Base-by-base conservation (phyloP, 2,329 filamentous ascomycete genomes). In the Pseudocercospora cruenta region DNA sequence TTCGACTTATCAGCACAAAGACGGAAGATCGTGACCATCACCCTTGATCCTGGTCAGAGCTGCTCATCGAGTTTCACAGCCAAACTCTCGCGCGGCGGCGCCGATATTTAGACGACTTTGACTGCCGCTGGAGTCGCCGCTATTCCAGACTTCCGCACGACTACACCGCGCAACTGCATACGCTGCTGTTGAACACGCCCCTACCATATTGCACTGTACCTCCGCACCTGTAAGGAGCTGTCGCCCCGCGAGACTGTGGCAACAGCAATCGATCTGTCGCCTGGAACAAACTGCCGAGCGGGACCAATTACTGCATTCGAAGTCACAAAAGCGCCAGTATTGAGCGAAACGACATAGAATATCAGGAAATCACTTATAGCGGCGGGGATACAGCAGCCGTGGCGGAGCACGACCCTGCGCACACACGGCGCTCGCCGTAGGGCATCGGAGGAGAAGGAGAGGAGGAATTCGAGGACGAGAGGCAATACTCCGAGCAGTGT, bases 351-450 rank as follows among this genome's bases (percentile, higher is more conserved):
- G n/a, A 22, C 47, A 51, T 26, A 22, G 24, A 22, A 12, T 4
- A 51, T 12, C 19, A 51, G 47, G 14, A 51, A 22, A 12, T 8
- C 47, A 22, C 47, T 12, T 14, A 24, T 31, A 43, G 28, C 36
- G 16, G 58, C 43, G 36, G 24, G 61, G 45, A 63, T 33, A 60
- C 24, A 60, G 63, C 57, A 67, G 66, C 60, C 45, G 67, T 69
- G 66, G 66, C 65, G 64, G 63, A 67, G 60, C 19, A 28, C 39
- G 59, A 36, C 33, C 14, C 24, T 33, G 63, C 63, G 31, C 59
- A 64, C 36, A 54, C 63, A 59, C 69, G 69, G 69, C 69, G 67
- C 62, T 31, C 54, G 64, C 67, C 66, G 67, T 67, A 39, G 45
- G 43, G 58, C 60, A 58, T 53, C 64, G 64, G 63, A 55, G 63